Conservation (phyloP, 495 filamentous ascomycete species). For the Hypoxylon lenormandii region DNA sequence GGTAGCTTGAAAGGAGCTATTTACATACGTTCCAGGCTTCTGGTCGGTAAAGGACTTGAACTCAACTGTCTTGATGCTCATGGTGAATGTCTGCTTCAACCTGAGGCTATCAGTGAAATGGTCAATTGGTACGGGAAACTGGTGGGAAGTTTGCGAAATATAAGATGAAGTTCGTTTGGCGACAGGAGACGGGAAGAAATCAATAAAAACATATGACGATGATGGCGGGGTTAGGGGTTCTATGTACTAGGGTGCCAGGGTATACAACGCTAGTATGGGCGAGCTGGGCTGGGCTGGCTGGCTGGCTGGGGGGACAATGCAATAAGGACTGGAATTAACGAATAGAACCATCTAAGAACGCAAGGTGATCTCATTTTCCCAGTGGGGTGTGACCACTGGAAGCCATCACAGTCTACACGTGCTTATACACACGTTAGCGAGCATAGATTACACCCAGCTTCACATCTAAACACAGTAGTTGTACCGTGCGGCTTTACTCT, state of each 20-base stretch:
- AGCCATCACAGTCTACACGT: background rate
- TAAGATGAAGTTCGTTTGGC: constrained; percentile 9
- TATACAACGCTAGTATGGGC: too few relatives aligned
- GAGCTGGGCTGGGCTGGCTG: too few relatives aligned
- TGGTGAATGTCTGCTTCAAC: constrained; percentile 47
- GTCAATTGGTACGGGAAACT: background rate
- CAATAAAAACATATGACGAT: constrained; percentile 45
- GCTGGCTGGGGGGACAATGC: too few relatives aligned
- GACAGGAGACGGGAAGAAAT: constrained; percentile 29
- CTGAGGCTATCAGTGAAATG: background rate
- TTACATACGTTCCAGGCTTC: constrained; percentile 97
- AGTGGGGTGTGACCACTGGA: constrained; percentile 22
- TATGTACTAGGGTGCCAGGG: too few relatives aligned
- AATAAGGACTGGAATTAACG: background rate
- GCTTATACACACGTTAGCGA: background rate
- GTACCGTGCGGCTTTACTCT: constrained; percentile 6
- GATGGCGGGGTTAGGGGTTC: constrained; percentile 36
- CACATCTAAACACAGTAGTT: background rate
- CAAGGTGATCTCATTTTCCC: constrained; percentile 35
- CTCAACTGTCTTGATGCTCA: constrained; percentile 80
- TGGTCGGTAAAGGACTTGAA: constrained; percentile 89
- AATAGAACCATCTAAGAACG: constrained; percentile 21
- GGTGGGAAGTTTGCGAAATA: constrained; percentile 13
- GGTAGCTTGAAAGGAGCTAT: constrained; percentile 50
- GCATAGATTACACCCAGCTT: background rate